These are phyloP conservation scores for Leccinum pallidistipes DNA, from an alignment of 1,284 basidiomycete genomes.

Conservation along the genomic window DNA sequence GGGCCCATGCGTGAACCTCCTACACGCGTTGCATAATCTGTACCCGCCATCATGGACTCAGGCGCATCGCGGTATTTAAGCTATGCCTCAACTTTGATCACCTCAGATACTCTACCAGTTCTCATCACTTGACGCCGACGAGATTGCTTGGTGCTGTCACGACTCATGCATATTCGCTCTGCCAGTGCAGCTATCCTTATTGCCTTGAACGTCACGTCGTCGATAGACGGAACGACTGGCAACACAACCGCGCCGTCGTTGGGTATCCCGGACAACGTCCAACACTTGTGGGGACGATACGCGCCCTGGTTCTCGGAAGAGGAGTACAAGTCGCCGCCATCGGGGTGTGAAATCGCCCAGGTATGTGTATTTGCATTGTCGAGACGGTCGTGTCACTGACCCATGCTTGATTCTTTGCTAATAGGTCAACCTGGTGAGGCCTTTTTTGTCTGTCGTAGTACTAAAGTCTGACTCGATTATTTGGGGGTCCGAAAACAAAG, in stretches of 20 bases:
- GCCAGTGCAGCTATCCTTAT: not conserved
- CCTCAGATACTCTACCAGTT: not conserved
- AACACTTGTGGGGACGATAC: not conserved
- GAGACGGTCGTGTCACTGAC: not conserved
- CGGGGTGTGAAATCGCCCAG: not conserved
- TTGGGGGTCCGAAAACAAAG: slow-evolving; percentile 37
- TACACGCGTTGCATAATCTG: not conserved
- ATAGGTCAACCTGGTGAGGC: slow-evolving; percentile 21
- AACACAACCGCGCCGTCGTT: not conserved
- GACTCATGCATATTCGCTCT: not conserved
- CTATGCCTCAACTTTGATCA: not conserved
- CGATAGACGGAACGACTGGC: not conserved
- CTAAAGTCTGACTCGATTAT: not conserved
- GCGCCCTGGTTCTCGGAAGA: not conserved
- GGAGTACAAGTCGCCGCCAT: not conserved
- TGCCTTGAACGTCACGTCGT: not conserved
- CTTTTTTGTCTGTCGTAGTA: not conserved
- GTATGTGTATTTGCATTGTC: not conserved
- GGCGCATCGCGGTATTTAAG: not conserved
- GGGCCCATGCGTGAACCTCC: not conserved
- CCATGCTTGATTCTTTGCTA: not conserved
- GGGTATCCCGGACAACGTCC: not conserved
- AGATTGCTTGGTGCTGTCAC: not conserved
- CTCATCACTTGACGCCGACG: not conserved
- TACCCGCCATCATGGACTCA: not conserved